Percentiles rank a stretch among this genome's conserved stretches.
phyloP scores from a whole-genome alignment of 345 rosid genomes.

The Nephelium lappaceum region DNA sequence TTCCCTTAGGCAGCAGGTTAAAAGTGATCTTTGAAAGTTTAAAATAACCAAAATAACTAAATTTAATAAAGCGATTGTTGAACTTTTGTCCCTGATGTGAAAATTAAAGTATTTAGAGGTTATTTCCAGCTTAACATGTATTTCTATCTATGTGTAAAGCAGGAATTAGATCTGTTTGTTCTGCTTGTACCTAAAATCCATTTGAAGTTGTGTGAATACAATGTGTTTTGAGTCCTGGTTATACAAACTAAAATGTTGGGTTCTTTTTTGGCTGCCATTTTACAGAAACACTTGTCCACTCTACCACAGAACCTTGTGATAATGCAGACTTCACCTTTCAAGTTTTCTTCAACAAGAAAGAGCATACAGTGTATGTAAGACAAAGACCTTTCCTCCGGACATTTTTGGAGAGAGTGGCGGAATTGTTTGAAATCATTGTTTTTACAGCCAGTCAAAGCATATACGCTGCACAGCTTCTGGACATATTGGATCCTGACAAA shows the following conservation, averaged over 20 bases:
- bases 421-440: conserved; percentile 77
- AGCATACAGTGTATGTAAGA: conserved; percentile 77
- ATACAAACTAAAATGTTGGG: background rate
- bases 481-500: conserved; percentile 76
- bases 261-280: conserved; percentile 13
- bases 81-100: background rate
- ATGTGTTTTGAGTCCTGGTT: background rate
- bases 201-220: background rate
- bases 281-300: conserved; percentile 95
- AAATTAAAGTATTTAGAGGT: background rate
- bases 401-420: conserved; percentile 88
- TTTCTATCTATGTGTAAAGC: background rate
- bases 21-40: background rate
- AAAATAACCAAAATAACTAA: too few relatives aligned
- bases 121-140: background rate
- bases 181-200: background rate
- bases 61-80: background rate
- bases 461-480: conserved; percentile 79
- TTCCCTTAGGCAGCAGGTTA: background rate
- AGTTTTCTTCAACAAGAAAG: conserved; percentile 86
- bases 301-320: conserved; percentile 68
- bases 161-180: background rate
- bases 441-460: conserved; percentile 93
- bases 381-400: conserved; percentile 77
- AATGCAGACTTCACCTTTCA: conserved; percentile 83